Evolutionary conservation across 371 early-diverging fungal genomes (phyloP), one percentile per base, ranked within the genome.

Genomic region (Haplosporangium sp.): DNA sequence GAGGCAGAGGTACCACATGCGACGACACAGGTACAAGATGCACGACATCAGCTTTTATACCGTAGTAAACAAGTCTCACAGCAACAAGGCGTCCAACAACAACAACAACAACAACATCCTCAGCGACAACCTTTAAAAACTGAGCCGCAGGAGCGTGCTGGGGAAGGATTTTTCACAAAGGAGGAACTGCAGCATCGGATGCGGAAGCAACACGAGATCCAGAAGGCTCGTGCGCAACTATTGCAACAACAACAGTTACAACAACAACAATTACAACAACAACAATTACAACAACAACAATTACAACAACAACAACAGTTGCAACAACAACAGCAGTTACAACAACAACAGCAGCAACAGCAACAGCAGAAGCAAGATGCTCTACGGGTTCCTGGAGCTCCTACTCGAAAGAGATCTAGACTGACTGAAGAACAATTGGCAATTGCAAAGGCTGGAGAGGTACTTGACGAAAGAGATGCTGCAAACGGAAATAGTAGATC

Each of bases 1-100:
- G 44, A n/a, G 34, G 42, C 39, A 34, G n/a, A 19, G 13, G 34
- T 19, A 34, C 10, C 62, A 19, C 27, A 15, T 3, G 34, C 62
- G 34, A 27, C 47, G 3, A 13, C 63, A 39, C 59, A 59, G 39
- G 39, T 37, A 9, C 59, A 56, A 13, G 70, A 69, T 63, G 70
- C 70, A 27, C 62, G 63, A 44, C 61, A 62, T 17, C 63, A 69
- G 37, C 38, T 69, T 15, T 53, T 69, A 47, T 52, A 69, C 6
- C 70, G 70, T 19, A 56, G 50, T 20, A 63, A 71, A 15, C 48
- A 64, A 20, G 13, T 17, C 35, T 48, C 55, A 34, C 9, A 61
- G 7, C 61, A 61, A 40, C 60, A 60, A 47, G 44, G 44, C 13
- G 13, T 13, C 1, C 44, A 44, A 44, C 10, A 42, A 4, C 45